Conservation (phyloP, 768 basidiomycete genomes). For the Tubosaeta sp. region DNA sequence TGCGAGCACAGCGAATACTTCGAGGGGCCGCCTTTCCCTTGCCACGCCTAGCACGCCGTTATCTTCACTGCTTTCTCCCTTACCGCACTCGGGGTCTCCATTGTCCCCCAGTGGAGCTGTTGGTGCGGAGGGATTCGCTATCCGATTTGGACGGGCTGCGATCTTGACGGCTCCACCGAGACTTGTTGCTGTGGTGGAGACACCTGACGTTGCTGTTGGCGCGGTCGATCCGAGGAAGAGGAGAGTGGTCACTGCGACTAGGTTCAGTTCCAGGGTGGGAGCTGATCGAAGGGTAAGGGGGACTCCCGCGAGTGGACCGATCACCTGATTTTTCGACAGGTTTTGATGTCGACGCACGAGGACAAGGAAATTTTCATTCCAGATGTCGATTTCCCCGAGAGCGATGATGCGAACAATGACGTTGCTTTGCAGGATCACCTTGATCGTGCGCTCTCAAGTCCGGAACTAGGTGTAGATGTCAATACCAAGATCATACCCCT, state of each 20-base stretch:
- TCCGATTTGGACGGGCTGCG: conserved; percentile 64
- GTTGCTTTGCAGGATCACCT: conserved; percentile 9
- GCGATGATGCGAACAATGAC: neutral
- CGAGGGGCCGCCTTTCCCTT: conserved; percentile 45
- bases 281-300: conserved; percentile 72
- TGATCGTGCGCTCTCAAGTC: conserved; percentile 10
- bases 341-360: conserved; percentile 79
- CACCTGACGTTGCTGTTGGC: conserved; percentile 85
- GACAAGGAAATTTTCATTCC: conserved; percentile 40
- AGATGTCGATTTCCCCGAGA: conserved; percentile 18
- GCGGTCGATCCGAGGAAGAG: conserved; percentile 83
- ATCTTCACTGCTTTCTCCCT: conserved; percentile 28
- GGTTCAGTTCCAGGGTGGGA: conserved; percentile 80
- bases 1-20: conserved; percentile 28
- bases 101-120: conserved; percentile 26
- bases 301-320: neutral
- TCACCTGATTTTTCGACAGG: conserved; percentile 37
- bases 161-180: conserved; percentile 82
- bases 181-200: conserved; percentile 77
- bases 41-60: conserved; percentile 38
- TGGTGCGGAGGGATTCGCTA: conserved; percentile 34
- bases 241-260: conserved; percentile 80
- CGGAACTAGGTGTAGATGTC: conserved; percentile 49
- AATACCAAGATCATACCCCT: conserved; percentile 65
- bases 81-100: conserved; percentile 33